Evolutionary conservation across 1,284 basidiomycete species (phyloP).

Genomic region (Exobasidium cylindrosporum): DNA sequence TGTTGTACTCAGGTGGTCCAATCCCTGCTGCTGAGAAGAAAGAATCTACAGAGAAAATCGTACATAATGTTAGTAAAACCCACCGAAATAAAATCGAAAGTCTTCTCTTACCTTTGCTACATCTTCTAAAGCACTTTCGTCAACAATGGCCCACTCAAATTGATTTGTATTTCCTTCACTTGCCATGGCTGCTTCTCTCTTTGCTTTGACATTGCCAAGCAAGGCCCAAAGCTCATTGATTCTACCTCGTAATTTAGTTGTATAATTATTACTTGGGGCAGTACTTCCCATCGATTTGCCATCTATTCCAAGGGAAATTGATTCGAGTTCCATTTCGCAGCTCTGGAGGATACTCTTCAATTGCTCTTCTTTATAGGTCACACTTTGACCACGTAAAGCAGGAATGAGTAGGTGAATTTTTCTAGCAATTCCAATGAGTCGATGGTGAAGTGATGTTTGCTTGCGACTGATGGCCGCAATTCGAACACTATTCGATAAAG

Average conservation of each 20-base stretch:
- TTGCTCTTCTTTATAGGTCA: conserved; percentile 41
- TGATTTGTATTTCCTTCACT: conserved; percentile 23
- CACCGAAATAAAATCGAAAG: neutral
- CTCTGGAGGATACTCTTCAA: conserved; percentile 36
- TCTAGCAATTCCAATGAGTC: conserved; percentile 32
- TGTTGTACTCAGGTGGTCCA: conserved; percentile 46
- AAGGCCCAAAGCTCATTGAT: conserved; percentile 53
- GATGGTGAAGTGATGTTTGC: conserved; percentile 47
- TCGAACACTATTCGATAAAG: conserved; percentile 38
- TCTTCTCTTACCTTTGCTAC: conserved; percentile 24
- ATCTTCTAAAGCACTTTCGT: conserved; percentile 42
- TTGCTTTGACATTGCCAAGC: conserved; percentile 44
- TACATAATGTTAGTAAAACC: neutral
- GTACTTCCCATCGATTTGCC: conserved; percentile 4
- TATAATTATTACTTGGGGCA: neutral
- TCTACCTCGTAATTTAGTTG: conserved; percentile 32
- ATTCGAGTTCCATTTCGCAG: conserved; percentile 48
- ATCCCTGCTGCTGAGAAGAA: conserved; percentile 44
- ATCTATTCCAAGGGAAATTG: conserved; percentile 2
- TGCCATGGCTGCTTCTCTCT: conserved; percentile 33
- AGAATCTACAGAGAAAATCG: conserved; percentile 25
- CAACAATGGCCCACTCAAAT: conserved; percentile 52
- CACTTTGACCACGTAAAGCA: conserved; percentile 36
- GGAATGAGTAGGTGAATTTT: conserved; percentile 40
- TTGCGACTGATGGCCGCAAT: conserved; percentile 31